Evolutionary conservation across 208 protist genomes (phyloP), one percentile per base, ranked within the genome.

Genomic region (Strigomonas culicis): DNA sequence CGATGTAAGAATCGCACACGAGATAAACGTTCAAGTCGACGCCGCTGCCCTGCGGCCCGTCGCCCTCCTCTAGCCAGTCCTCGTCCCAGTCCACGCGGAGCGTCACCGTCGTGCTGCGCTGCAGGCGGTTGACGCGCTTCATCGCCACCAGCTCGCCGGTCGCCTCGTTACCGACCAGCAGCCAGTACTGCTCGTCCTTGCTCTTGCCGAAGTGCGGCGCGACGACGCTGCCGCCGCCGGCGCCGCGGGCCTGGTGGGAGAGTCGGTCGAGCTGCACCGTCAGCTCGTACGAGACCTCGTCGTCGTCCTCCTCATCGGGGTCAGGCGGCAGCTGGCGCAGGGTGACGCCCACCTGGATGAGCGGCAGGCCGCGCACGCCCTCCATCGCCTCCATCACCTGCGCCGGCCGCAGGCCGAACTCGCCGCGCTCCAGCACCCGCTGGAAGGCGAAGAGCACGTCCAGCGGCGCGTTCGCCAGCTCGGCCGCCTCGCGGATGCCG

Each of bases 161-260:
- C 17, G 60, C 53, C 60, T 91, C 80, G 67, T 96, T 74, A 10
- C 88, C 92, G 7, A 97, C 43, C 10, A 92, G 82, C 0, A 97
- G 46, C 92, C 93, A 98, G 70, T 91, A 98, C 65, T 97, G 92
- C 72, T 97, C 94, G 56, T 93, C 86, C 69, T 97, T 95, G 0
- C 88, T 52, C 69, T 97, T 97, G 0, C 90, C 80, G 69, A 97
- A 98, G 39, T 59, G 74, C 0, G 93, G 92, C 30, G 94, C 88
- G 4, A 93, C 79, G 41, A 90, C 90, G 67, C 74, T 60, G 34
- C 34, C 34, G 34, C 34, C 34, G 34, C 34, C 34, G 7, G 10
- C 10, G 70, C 74, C 80, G 34, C 58, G 71, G 17, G 51, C 55
- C 10, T 70, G 59, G 17, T 60, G 44, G 0, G 86, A 92, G 22